Evolutionary conservation across 768 basidiomycete genomes (phyloP), one percentile per base, ranked within the genome.

Genomic region (Mycena capillaripes): DNA sequence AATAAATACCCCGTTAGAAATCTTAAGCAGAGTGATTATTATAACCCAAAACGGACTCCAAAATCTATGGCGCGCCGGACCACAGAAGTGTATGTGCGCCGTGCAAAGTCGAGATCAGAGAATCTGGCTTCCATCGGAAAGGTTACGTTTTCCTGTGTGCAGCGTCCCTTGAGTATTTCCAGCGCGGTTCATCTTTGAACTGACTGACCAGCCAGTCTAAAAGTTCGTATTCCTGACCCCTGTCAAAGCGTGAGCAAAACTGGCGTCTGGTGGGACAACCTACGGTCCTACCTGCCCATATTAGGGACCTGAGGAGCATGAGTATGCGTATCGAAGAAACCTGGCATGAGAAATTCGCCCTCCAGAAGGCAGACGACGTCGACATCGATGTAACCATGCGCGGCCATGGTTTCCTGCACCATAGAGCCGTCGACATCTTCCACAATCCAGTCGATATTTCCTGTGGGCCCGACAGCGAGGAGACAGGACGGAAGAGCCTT

Each of bases 241-340:
- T 94, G 78, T 59, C 48, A 70, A 59, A 53, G 12, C 32, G 66
- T 44, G 66, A 44, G 11, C 23, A 40, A 11, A 53, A 55, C 66
- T 64, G 40, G 57, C 5, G 16, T 63, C 27, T 21, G 29, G 34
- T 21, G 63, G 42, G 42, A 30, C 29, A 21, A 82, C 85, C 78
- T 70, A n/a, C n/a, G n/a, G n/a, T n/a, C n/a, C n/a, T n/a, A 89
- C 91, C 87, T 88, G 68, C 92, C 93, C 48, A 91, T 83, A 77
- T 92, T 94, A 16, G 93, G 92, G 68, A 92, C 88, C 78, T 97
- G 95, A 0, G 94, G 91, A 11, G 94, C 94, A 83, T 95, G 93
- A 38, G 93, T 95, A 82, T 97, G 96, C 34, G 96, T 97, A 85
- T 98, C 97, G 64, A 97, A 84, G 79, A 97, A 90, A 4, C 97